Conservation (phyloP, 768 basidiomycete species). For the Russula dissimulans region DNA sequence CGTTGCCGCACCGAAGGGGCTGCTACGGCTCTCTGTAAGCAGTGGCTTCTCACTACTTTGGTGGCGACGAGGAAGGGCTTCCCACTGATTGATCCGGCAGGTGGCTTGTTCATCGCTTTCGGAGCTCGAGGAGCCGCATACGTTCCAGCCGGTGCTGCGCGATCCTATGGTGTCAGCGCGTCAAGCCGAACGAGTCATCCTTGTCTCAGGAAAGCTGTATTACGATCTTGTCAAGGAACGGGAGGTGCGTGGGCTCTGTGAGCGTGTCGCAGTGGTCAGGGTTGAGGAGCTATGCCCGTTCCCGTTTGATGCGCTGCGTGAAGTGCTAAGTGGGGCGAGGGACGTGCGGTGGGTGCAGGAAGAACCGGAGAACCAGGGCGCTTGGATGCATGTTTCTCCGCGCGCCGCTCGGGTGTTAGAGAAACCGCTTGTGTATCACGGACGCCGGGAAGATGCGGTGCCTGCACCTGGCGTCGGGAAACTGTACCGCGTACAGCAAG, state of each 20-base stretch:
- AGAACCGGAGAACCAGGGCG: conserved; percentile 83
- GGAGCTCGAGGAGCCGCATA: conserved; percentile 50
- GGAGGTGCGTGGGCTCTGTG: conserved; percentile 35
- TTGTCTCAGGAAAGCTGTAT: conserved; percentile 79
- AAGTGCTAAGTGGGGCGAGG: conserved; percentile 32
- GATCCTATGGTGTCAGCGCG: conserved; percentile 36
- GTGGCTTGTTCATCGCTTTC: conserved; percentile 60
- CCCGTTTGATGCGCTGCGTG: conserved; percentile 52
- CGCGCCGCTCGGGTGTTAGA: conserved; percentile 25
- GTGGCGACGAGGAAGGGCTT: neutral
- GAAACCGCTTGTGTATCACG: conserved; percentile 41
- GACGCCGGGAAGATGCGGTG: conserved; percentile 61
- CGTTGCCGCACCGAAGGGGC: conserved; percentile 76
- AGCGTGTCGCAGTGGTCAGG: conserved; percentile 59
- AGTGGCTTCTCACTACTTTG: neutral
- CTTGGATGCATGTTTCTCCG: conserved; percentile 55
- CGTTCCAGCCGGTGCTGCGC: conserved; percentile 59
- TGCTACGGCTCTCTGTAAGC: conserved; percentile 67
- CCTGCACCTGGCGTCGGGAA: conserved; percentile 71
- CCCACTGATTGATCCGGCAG: conserved; percentile 30
- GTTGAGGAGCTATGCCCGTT: conserved; percentile 85
- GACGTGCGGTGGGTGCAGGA: conserved; percentile 72
- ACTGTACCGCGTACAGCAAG: conserved; percentile 58
- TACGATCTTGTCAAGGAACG: conserved; percentile 78
- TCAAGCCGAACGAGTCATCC: conserved; percentile 52